phyloP scores from a whole-genome alignment of 345 rosid genomes.

The Cardiospermum halicacabum region DNA sequence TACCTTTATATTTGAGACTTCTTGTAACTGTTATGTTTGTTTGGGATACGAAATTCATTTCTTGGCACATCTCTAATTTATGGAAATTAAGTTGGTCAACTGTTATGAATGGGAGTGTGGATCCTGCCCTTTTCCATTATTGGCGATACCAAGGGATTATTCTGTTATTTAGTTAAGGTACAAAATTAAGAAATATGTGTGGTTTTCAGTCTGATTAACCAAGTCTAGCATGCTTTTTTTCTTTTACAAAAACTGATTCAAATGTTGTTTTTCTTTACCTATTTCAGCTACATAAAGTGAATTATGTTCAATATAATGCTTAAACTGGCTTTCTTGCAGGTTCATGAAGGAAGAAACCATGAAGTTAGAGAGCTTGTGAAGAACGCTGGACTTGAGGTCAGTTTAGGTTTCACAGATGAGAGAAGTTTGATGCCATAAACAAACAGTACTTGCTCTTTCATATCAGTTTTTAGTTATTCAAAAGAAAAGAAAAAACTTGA shows the following conservation, averaged over 20 bases:
- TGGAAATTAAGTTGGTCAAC: too few species aligned
- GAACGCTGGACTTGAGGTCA: slow-evolving; percentile 92
- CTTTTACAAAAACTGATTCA: not conserved
- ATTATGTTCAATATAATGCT: not conserved
- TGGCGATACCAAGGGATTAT: not conserved
- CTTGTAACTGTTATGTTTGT: not conserved
- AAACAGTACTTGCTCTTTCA: not conserved
- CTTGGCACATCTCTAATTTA: not conserved
- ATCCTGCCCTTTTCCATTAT: not conserved
- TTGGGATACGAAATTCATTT: not conserved
- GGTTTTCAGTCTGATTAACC: not conserved
- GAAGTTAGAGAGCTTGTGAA: slow-evolving; percentile 95
- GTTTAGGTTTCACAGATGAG: slow-evolving; percentile 23
- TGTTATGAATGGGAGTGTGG: not conserved
- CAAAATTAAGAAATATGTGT: not conserved
- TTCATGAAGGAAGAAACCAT: slow-evolving; percentile 95
- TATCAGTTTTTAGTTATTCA: not conserved
- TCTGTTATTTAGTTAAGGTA: not conserved
- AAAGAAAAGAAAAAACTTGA: too few species aligned
- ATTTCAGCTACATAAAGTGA: not conserved
- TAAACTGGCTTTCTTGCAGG: slow-evolving; percentile 42
- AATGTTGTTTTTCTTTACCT: not conserved
- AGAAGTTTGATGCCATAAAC: slow-evolving; percentile 4
- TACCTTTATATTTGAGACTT: not conserved
- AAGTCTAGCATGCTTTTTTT: not conserved